Base-by-base conservation (phyloP, 1,284 basidiomycete species). In the Austropuccinia psidii region DNA sequence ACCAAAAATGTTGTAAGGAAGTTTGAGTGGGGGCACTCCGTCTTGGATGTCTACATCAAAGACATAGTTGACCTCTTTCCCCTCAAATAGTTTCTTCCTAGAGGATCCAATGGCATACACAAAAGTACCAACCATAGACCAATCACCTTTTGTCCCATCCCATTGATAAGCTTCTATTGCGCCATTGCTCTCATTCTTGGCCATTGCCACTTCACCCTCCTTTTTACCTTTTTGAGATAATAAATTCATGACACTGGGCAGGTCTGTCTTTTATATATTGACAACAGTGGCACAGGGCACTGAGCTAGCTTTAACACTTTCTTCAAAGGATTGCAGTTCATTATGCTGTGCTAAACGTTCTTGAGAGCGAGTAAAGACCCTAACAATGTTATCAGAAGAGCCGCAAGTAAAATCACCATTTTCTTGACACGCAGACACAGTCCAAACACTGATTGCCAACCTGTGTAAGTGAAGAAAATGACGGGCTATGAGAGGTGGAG, bases 31-130 rank as follows among this genome's bases (percentile, higher is more conserved):
- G 6, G 95, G 94, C 27, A 87, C 87, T 7, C 93, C 95, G 76
- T 98, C 95, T 76, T 91, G 85, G 33, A 98, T 89, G 79, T 98
- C 95, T 21, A 99, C 94, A 78, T 98, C 94, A 78, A 98, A 98
- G 8, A 99, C 95, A 78, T 97, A 95, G 82, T 99, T 96, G 79
- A 94, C 98, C 82, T 98, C 95, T 80, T 89, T 89, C 35, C 96
- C 96, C 45, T 82, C 77, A 80, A 90, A 89, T 5, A 95, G 84
- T 80, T 95, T 91, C 81, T 92, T 97, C 75, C 90, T 85, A 8
- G 87, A 87, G 55, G 88, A 87, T 9, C 93, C 91, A 55, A 96
- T 90, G 19, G 92, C 92, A 79, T 95, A 95, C 2, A 96, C 92
- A 4, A 98, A 93, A 77, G 95, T 90, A 15, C 96, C 96, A 47